Base-by-base conservation (phyloP, 2,329 filamentous ascomycete genomes). In the Calonectria hawksworthii region DNA sequence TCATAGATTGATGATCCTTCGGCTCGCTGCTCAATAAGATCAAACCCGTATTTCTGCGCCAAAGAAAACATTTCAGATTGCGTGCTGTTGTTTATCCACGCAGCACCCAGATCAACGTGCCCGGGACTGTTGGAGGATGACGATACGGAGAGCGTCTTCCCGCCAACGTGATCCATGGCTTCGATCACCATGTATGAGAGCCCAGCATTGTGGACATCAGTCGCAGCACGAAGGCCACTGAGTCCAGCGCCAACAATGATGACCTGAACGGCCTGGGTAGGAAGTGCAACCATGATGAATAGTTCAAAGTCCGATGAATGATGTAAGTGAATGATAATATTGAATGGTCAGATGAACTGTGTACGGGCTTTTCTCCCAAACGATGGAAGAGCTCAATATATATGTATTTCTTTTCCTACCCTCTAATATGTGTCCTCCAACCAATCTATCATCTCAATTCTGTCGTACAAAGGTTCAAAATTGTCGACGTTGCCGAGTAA, bases 241-340 rank as follows among this genome's bases (percentile, higher is more conserved):
- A 68, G 70, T 2, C 70, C 70, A 18, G 64, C 52, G 21, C 70
- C 70, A n/a, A 73, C 56, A 18, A 68, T 61, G n/a, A 52, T 26
- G 30, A 68, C 64, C 23, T 73, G 34, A 7, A 68, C 64, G 7
- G 41, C 16, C 23, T 56, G 23, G 14, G 13, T 9, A n/a, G 50
- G 26, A 8, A 38, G 34, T 28, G 47, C 23, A 34, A 34, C 65
- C 65, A 68, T 68, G 18, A 23, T 26, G 10, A 56, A 30, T 36
- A 30, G 10, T 32, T 30, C 11, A 23, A 41, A 11, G 14, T 30
- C 13, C 2, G 14, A 18, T 6, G 18, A 30, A 9, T 18, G 32
- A 21, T n/a, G 14, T 7, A 32, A 56, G 14, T 26, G 2, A 21
- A 21, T 30, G 9, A 34, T 30, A 34, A 23, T 7, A 11, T 41